Percentiles rank a stretch among this genome's conserved stretches.
Evolutionary conservation across 2,329 filamentous ascomycete species (phyloP).

Genomic region (Aspergillus calidoustus): DNA sequence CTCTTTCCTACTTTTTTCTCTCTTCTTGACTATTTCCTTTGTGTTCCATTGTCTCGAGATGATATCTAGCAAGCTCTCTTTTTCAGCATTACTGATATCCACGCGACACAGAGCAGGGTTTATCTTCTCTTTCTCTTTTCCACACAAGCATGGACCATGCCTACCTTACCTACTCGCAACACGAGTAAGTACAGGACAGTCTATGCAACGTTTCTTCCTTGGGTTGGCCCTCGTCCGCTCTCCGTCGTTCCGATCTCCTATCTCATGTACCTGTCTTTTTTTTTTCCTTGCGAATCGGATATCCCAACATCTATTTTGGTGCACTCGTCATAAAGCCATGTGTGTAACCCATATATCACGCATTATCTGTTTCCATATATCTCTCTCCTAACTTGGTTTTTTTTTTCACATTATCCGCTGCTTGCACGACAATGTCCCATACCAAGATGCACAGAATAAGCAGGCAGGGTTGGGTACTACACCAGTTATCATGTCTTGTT

Average conservation of each 20-base stretch:
- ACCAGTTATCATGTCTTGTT: slow-evolving; percentile 39
- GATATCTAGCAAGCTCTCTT: slow-evolving; percentile 35
- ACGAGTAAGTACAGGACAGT: background rate
- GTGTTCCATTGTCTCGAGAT: slow-evolving; percentile 32
- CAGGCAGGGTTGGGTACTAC: slow-evolving; percentile 26
- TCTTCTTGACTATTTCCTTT: slow-evolving; percentile 11
- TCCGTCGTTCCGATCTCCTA: slow-evolving; percentile 18
- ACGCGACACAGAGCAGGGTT: slow-evolving; percentile 32
- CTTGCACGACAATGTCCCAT: background rate
- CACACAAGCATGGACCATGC: slow-evolving; percentile 23
- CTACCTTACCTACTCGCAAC: slow-evolving; percentile 13
- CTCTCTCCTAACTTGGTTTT: slow-evolving; percentile 17
- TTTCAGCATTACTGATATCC: slow-evolving; percentile 33
- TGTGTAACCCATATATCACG: slow-evolving; percentile 39
- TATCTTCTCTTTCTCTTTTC: slow-evolving; percentile 21
- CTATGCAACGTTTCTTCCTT: slow-evolving; percentile 12
- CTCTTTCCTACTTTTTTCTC: slow-evolving; percentile 19
- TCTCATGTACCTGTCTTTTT: slow-evolving; percentile 27
- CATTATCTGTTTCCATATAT: slow-evolving; percentile 33
- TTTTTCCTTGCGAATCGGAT: slow-evolving; percentile 42
- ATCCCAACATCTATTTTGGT: slow-evolving; percentile 43
- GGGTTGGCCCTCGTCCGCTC: slow-evolving; percentile 22
- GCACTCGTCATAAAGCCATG: slow-evolving; percentile 30
- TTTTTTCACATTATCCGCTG: slow-evolving; percentile 16
- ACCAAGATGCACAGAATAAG: slow-evolving; percentile 30